Base-by-base conservation (phyloP, 1,284 basidiomycete species). In the Trametes sp. region DNA sequence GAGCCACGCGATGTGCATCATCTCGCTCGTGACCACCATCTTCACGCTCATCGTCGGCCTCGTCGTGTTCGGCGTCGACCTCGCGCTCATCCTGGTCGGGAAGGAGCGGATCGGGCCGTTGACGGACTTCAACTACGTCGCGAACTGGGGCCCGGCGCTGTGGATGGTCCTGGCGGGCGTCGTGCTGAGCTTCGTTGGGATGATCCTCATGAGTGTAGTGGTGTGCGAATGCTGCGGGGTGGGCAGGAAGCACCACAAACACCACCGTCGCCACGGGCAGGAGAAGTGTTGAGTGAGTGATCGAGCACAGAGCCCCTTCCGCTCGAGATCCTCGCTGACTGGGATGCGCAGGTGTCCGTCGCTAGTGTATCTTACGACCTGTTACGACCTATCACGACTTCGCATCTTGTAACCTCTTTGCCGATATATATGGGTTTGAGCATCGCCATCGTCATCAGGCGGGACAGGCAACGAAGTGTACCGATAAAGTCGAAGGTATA, bases 191-290 rank as follows among this genome's bases (percentile, higher is more conserved):
- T 92, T 89, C 87, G 46, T 83, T 4, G 83, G 84, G 0, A 82
- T 91, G 36, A 73, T 90, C 28, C 71, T 85, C 16, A 76, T 90
- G 53, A 86, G 86, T 41, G 83, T 85, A 14, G 80, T 87, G 31
- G 83, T 83, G 13, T 92, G 89, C 70, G 83, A 85, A 62, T 92
- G 90, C 65, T 88, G 87, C 74, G 89, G 90, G 21, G 67, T 73
- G 8, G 60, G 65, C 24, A 62, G 65, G 62, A 52, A 45, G 42
- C 56, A 56, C 16, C 64, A 52, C 26, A 52, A 48, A 33, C 65
- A 52, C 21, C 62, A 60, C n/a, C 62, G 57, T 23, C 56, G 56
- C 54, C 65, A 54, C 9, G 23, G 49, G 13, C 14, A 35, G n/a
- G 50, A 46, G 50, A 51, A 57, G 59, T 57, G 62, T 33, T 57